Conservation (phyloP, 78 protist genomes). For the Blattamonas nauphoetae region DNA sequence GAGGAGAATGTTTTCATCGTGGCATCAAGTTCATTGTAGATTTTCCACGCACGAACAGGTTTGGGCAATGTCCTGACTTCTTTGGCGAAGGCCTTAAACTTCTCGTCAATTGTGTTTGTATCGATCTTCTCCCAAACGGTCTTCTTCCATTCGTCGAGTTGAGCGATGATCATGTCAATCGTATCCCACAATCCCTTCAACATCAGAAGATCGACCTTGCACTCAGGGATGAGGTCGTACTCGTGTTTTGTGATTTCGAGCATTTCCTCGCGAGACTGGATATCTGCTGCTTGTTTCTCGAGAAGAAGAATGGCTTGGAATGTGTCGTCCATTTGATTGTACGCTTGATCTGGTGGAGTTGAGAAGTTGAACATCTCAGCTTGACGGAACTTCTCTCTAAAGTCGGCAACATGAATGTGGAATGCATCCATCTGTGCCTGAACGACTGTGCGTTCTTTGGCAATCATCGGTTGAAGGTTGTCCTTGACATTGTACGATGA, state of each 20-base stretch:
- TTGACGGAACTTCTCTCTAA: neutral
- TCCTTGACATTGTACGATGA: neutral
- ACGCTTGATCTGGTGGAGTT: slow-evolving; percentile 22
- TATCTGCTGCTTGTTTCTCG: neutral
- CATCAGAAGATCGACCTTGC: slow-evolving; percentile 16
- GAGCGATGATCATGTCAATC: slow-evolving; percentile 7
- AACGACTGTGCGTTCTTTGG: slow-evolving; percentile 36
- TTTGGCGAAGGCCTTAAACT: slow-evolving; percentile 27
- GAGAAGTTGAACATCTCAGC: slow-evolving; percentile 17
- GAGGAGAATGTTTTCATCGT: slow-evolving; percentile 37
- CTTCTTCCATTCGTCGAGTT: slow-evolving; percentile 17
- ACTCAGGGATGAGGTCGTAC: slow-evolving; percentile 14
- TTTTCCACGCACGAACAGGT: slow-evolving; percentile 30
- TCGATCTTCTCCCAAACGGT: slow-evolving; percentile 52
- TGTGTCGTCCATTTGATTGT: slow-evolving; percentile 17
- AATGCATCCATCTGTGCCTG: neutral
- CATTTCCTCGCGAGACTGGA: slow-evolving; percentile 28
- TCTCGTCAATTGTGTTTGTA: slow-evolving; percentile 39
- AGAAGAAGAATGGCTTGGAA: neutral
- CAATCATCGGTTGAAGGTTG: slow-evolving; percentile 28
- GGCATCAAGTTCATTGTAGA: slow-evolving; percentile 38
- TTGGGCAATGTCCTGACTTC: slow-evolving; percentile 11
- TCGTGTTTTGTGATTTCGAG: slow-evolving; percentile 34
- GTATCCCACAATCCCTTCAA: slow-evolving; percentile 62
- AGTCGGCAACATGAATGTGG: neutral